These are phyloP conservation scores for Diaporthe sp. DNA, from an alignment of 2,329 filamentous ascomycete genomes.

Conservation along the genomic window DNA sequence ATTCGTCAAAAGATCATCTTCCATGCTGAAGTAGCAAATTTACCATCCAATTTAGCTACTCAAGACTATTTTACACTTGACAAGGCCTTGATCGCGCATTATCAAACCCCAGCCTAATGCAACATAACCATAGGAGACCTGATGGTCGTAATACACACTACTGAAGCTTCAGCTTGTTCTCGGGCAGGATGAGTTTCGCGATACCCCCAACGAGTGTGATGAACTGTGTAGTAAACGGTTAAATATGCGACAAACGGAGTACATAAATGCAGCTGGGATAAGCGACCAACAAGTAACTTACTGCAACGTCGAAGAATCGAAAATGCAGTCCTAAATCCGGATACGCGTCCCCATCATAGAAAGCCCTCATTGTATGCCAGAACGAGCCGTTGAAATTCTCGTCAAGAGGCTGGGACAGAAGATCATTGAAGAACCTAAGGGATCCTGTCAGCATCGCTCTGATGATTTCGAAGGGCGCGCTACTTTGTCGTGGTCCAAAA, in stretches of 20 bases:
- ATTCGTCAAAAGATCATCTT: neutral
- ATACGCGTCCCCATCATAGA: constrained; percentile 30
- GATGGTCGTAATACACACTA: neutral
- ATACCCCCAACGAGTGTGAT: constrained; percentile 26
- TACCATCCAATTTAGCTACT: neutral
- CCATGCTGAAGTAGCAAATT: neutral
- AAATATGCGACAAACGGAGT: neutral
- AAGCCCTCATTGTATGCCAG: constrained; percentile 21
- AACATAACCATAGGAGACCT: neutral
- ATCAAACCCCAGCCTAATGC: neutral
- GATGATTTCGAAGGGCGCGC: neutral
- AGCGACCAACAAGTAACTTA: constrained; percentile 7
- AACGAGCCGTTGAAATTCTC: constrained; percentile 4
- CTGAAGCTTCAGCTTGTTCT: constrained; percentile 15
- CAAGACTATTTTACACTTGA: neutral
- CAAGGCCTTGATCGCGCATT: neutral
- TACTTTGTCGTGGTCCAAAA: neutral
- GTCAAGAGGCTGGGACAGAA: neutral
- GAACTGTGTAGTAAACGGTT: constrained; percentile 9
- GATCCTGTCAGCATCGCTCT: neutral
- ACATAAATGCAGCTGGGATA: neutral
- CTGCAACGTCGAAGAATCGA: constrained; percentile 26
- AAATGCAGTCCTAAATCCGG: constrained; percentile 21
- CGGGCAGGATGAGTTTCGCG: constrained; percentile 14
- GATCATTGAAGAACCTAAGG: constrained; percentile 29